phyloP scores from a whole-genome alignment of 1,284 basidiomycete genomes.

The Cystobasidiaceae sp. region DNA sequence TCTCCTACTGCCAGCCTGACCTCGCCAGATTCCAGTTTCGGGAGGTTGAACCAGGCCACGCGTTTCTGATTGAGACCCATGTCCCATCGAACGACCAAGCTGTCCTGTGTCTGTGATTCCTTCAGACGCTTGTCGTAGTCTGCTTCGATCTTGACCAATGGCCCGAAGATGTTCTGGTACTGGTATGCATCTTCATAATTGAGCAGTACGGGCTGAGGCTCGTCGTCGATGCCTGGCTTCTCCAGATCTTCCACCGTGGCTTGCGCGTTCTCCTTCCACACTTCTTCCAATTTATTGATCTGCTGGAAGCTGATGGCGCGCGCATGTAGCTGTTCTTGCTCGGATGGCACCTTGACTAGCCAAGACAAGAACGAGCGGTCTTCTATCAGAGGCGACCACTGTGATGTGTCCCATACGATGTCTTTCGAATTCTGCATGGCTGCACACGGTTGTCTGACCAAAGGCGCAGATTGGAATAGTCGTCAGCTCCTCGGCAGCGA shows the following conservation, averaged over 20 bases:
- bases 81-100: conserved; percentile 94
- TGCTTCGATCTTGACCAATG: conserved; percentile 97
- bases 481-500: not conserved
- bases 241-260: conserved; percentile 95
- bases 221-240: conserved; percentile 92
- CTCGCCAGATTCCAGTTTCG: conserved; percentile 96
- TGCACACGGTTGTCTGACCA: conserved; percentile 84
- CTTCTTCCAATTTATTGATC: conserved; percentile 93
- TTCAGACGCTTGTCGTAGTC: conserved; percentile 98
- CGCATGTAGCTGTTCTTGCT: conserved; percentile 89
- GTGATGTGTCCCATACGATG: conserved; percentile 94
- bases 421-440: conserved; percentile 82
- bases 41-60: conserved; percentile 91
- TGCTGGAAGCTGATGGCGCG: conserved; percentile 94
- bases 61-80: conserved; percentile 95
- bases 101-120: conserved; percentile 96
- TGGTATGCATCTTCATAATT: conserved; percentile 93
- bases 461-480: not conserved
- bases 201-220: conserved; percentile 82
- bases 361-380: conserved; percentile 97
- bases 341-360: conserved; percentile 94
- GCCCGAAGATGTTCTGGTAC: conserved; percentile 98
- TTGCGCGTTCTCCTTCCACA: conserved; percentile 94
- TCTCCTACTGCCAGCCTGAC: conserved; percentile 95
- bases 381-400: conserved; percentile 98